Percentiles rank a stretch among this genome's conserved stretches.
These are phyloP conservation scores for Citrus cavaleriei DNA, from an alignment of 345 rosid species.

Conservation along the genomic window DNA sequence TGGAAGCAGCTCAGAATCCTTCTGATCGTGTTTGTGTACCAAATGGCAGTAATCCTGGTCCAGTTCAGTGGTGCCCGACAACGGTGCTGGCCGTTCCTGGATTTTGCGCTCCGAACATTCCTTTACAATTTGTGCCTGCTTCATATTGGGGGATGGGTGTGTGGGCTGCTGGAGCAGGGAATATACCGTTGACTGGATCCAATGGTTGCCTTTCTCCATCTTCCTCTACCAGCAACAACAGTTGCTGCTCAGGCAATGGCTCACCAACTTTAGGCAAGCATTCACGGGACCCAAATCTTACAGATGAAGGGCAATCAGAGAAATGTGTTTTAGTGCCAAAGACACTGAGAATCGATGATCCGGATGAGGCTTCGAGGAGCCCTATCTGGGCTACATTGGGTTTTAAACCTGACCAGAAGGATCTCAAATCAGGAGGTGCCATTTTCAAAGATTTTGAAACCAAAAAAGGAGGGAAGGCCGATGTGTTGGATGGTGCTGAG, in stretches of 20 bases:
- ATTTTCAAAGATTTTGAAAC: constrained; percentile 32
- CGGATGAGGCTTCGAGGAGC: constrained; percentile 45
- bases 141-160: constrained; percentile 50
- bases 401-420: constrained; percentile 29
- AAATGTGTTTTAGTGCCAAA: constrained; percentile 46
- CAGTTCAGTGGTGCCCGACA: constrained; percentile 50
- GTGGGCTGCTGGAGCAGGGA: constrained; percentile 35
- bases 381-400: constrained; percentile 45
- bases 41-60: constrained; percentile 19
- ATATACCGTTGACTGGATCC: constrained; percentile 27
- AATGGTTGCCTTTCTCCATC: constrained; percentile 43
- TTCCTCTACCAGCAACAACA: constrained; percentile 34
- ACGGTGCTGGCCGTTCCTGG: constrained; percentile 44
- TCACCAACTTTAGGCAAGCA: constrained; percentile 67
- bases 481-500: constrained; percentile 25
- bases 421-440: constrained; percentile 21
- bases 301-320: constrained; percentile 39
- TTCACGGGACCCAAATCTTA: constrained; percentile 43
- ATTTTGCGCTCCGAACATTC: constrained; percentile 43
- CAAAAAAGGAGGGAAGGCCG: constrained; percentile 27
- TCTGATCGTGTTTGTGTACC: constrained; percentile 26
- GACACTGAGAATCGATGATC: constrained; percentile 44
- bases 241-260: constrained; percentile 44
- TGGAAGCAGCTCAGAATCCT: constrained; percentile 24
- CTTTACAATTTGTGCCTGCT: constrained; percentile 53